Base-by-base conservation (phyloP, 106 monocot genomes). In the Platanthera guangdongensis region DNA sequence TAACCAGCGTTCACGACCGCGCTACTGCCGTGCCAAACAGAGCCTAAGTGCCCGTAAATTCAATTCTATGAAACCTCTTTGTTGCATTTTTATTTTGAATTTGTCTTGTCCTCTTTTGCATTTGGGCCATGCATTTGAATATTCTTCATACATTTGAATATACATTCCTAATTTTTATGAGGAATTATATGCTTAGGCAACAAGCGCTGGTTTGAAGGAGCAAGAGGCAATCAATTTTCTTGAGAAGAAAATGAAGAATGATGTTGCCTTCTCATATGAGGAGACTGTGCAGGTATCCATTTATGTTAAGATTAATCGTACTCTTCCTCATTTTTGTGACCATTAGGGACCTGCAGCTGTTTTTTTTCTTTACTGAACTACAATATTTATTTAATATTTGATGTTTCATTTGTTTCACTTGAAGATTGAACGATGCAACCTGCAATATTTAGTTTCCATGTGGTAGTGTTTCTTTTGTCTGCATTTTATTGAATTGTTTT, bases 181-280 rank as follows among this genome's bases (percentile, higher is more conserved):
- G 19, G 14, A 72, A 10, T 22, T 51, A 21, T 72, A 51, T 72
- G 8, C 60, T 63, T 76, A 97, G 96, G 96, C 93, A 52, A 97
- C 96, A 51, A 97, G 96, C 79, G 87, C 96, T 79, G 96, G 96
- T 30, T 79, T 97, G 32, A 97, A 97, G 69, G 96, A 97, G 84
- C 96, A 97, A 57, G 96, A 97, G 79, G 93, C 96, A 70, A 89
- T 97, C 73, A 97, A 97, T 76, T 97, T 97, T 79, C 80, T 97
- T 81, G 96, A 97, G 86, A 97, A 97, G 86, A 99, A 99, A 88
- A 99, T 99, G 97, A 99, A 99, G 88, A 94, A 92, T 73, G 90
- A 90, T 78, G 94, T 94, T 81, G 71, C 82, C 49, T 91, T 94
- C 72, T 89, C 94, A 74, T 99, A 92, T 72, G 92, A 94, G 3